Base-by-base conservation (phyloP, 768 basidiomycete genomes). In the Macrolepiota dolichaula region DNA sequence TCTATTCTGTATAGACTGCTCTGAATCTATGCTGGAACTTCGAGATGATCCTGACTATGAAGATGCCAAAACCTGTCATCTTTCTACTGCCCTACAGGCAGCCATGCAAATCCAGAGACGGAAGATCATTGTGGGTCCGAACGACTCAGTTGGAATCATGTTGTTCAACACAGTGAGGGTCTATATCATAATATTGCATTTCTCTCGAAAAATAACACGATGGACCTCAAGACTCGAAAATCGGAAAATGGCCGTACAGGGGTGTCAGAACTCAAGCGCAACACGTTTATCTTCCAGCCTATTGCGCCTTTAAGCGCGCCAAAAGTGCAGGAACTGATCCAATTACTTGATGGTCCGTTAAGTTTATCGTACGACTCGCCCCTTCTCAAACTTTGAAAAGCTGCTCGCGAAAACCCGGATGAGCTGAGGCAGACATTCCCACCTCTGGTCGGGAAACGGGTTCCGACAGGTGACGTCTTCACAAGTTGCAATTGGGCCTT, bases 1-100 rank as follows among this genome's bases (percentile, higher is more conserved):
- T 50, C 74, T 98, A n/a, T 97, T 98, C 76, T 92, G 91, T 71
- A 93, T 99, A 61, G 96, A 99, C 73, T 94, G 92, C 63, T 96
- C 96, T 0, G 78, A 84, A 57, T 92, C 93, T 11, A 98, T 98
- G 96, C 87, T 91, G 25, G 79, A 77, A 38, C 82, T 88, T 46
- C 79, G 79, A 52, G 87, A 89, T 25, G 85, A 88, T 66, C 83
- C 84, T 11, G 76, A 77, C 57, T 82, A 87, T 61, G 84, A 92
- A 73, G 82, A 86, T 54, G 76, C 78, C 40, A 79, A 88, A 68
- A 91, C 85, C 0, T 92, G 86, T 59, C 89, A 95, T 67, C 71
- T 98, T 2, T 87, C 88, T 66, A 79, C 82, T 19, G 92, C 93
- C 0, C 81, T 98, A 24, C 85, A 94, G 63, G 87, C 88, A 10